These are phyloP conservation scores for Penicillium sp. DNA, from an alignment of 2,329 filamentous ascomycete species.

Conservation along the genomic window DNA sequence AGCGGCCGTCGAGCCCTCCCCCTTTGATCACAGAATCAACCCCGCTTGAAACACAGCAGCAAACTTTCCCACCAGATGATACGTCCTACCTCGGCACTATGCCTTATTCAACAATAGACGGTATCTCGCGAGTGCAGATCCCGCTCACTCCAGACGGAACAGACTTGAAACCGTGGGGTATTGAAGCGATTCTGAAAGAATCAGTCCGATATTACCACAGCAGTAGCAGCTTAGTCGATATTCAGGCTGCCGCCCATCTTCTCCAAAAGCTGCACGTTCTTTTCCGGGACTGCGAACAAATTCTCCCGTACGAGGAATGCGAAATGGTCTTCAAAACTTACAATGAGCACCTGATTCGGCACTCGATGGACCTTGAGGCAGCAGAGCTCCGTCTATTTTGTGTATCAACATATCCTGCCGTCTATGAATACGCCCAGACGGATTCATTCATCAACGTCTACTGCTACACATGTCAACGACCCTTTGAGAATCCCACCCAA, in stretches of 20 bases:
- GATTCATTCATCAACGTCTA: conserved; percentile 56
- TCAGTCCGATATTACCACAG: conserved; percentile 43
- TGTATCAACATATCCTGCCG: conserved; percentile 56
- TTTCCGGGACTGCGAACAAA: conserved; percentile 39
- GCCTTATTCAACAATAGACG: conserved; percentile 16
- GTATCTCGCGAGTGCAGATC: conserved; percentile 27
- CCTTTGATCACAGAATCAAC: conserved; percentile 39
- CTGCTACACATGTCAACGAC: conserved; percentile 58
- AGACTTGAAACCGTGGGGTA: conserved; percentile 41
- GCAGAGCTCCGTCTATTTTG: conserved; percentile 57
- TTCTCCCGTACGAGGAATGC: conserved; percentile 48
- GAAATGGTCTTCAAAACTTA: conserved; percentile 58
- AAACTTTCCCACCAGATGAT: conserved; percentile 9
- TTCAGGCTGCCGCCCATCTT: conserved; percentile 44
- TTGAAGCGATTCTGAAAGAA: conserved; percentile 40
- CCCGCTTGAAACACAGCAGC: conserved; percentile 22
- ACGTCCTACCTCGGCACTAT: not conserved
- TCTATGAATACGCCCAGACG: conserved; percentile 58
- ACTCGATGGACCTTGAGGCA: conserved; percentile 49
- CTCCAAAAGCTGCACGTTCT: conserved; percentile 43
- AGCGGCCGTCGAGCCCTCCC: conserved; percentile 44
- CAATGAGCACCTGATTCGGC: conserved; percentile 54
- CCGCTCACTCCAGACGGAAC: conserved; percentile 35
- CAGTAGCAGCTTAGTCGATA: conserved; percentile 37
- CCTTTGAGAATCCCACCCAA: conserved; percentile 52